These are phyloP conservation scores for Pneumocystis sp. DNA, from an alignment of 1,139 yeast species.

Conservation along the genomic window DNA sequence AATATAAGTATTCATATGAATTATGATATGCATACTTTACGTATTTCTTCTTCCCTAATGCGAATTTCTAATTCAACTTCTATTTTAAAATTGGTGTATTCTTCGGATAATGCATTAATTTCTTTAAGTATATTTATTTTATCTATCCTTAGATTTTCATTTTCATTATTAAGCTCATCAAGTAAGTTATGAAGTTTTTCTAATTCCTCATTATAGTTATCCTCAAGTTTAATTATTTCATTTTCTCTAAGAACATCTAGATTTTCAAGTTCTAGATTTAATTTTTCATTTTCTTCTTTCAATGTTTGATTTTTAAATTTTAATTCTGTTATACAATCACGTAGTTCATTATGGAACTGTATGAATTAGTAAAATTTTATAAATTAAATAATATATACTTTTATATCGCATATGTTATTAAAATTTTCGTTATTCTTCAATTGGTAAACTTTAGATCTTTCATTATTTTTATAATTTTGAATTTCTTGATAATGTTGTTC, in stretches of 20 bases:
- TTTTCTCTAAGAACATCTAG: background rate
- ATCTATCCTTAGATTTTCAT: background rate
- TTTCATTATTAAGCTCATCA: background rate
- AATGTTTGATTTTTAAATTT: background rate
- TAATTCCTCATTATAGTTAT: background rate
- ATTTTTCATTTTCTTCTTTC: background rate
- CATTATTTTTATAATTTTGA: background rate
- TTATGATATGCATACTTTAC: background rate
- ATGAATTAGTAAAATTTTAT: background rate
- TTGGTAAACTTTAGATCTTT: background rate
- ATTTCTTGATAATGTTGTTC: background rate
- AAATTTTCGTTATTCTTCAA: background rate
- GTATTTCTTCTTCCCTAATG: background rate
- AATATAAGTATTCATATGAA: background rate
- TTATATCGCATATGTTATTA: background rate
- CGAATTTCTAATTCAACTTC: background rate
- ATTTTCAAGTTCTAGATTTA: background rate
- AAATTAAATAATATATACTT: background rate
- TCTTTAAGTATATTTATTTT: background rate
- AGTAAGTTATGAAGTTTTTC: background rate
- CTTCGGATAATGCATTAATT: background rate
- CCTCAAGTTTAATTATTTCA: background rate
- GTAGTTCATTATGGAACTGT: background rate
- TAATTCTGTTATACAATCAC: background rate
- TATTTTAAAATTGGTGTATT: background rate